Base-by-base conservation (phyloP, 148 eudicot genomes). In the Camellia granthamiana region DNA sequence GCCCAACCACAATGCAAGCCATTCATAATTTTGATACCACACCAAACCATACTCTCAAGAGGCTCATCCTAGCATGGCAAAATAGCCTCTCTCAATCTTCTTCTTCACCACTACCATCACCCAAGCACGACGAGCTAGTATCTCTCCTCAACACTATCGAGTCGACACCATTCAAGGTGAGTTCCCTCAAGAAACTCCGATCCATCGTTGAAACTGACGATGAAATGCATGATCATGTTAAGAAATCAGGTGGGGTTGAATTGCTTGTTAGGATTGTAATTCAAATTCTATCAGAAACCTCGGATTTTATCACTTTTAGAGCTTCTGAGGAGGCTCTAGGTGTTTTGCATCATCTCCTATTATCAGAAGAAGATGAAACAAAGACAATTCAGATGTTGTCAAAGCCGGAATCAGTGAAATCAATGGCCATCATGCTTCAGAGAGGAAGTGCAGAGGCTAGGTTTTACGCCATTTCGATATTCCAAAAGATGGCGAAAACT, bases 311-410 rank as follows among this genome's bases (percentile, higher is more conserved):
- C 1, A 21, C 81, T 12, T 87, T 89, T 72, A 85, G 87, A 78
- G 91, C 89, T 64, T 89, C 87, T 69, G 91, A 89, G 63, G 91
- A 87, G 72, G 88, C 91, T 14, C 55, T 89, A 1, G 79, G 79
- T 0, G 81, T 89, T 23, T 62, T 89, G 13, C 79, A 81, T 5
- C 64, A 65, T 8, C 69, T 84, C 4, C 62, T 73, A 3, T 56
- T 78, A 6, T 68, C 82, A 1, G 82, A 75, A 38, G 86, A 80
- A n/a, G 88, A 89, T 8, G 85, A 87, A 8, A 38, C 7, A 3
- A 51, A 72, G 69, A 49, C 62, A 2, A 59, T 79, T 0, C 7
- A 67, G 64, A 44, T 81, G 3, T 16, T 89, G 47, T 79, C 83
- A 30, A 72, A 59, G 43, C 85, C 85, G 0, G 87, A 81, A 23